These are phyloP conservation scores for Diaporthe capsici DNA, from an alignment of 2,329 filamentous ascomycete species.

Conservation along the genomic window DNA sequence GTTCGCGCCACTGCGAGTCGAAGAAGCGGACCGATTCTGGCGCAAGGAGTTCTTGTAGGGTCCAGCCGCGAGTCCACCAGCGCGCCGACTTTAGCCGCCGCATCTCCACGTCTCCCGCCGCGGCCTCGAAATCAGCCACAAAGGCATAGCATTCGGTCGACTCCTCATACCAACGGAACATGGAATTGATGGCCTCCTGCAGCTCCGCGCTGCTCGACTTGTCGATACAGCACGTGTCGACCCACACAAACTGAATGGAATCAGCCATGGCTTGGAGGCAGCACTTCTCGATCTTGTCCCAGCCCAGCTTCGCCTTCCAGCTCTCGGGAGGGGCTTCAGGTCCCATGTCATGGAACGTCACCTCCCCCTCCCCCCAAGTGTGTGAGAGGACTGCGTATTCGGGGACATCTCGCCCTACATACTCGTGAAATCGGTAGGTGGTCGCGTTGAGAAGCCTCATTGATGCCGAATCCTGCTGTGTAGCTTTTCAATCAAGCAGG, in stretches of 20 bases:
- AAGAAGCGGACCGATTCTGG: neutral
- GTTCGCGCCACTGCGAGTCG: neutral
- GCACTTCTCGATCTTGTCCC: neutral
- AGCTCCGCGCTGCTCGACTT: conserved; percentile 21
- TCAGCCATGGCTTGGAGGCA: neutral
- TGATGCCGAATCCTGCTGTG: neutral
- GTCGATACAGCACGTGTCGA: conserved; percentile 37
- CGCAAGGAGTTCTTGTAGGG: conserved; percentile 29
- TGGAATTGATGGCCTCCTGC: conserved; percentile 26
- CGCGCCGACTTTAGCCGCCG: neutral
- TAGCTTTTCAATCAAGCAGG: neutral
- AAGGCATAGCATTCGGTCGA: conserved; percentile 17
- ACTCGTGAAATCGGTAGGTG: neutral
- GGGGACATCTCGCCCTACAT: neutral
- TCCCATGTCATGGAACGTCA: neutral
- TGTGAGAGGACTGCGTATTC: conserved; percentile 12
- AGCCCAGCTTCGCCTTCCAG: neutral
- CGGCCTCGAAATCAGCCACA: neutral
- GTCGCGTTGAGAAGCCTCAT: neutral
- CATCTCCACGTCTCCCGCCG: neutral
- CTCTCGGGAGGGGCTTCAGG: neutral
- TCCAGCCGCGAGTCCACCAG: conserved; percentile 30
- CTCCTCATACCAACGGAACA: conserved; percentile 24
- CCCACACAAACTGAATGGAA: conserved; percentile 10
- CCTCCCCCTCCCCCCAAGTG: neutral